Evolutionary conservation across 495 filamentous ascomycete species (phyloP).

Genomic region (Tuber magnatum): DNA sequence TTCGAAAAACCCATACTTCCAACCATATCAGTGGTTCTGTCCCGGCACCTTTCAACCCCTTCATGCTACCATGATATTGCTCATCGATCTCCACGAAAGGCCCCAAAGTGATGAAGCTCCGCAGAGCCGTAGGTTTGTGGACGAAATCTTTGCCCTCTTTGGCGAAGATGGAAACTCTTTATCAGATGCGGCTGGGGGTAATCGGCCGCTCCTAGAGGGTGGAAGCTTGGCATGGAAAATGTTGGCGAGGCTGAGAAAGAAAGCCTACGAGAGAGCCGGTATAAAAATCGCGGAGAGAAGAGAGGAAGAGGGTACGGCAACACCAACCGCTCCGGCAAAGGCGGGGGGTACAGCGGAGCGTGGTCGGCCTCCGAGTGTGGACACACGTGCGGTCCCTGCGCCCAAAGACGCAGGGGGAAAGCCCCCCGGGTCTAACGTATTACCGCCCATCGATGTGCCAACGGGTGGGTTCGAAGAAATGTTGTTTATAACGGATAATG

Average conservation of each 20-base stretch:
- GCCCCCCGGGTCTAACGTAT: not conserved
- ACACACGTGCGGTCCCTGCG: not conserved
- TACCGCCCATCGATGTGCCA: not conserved
- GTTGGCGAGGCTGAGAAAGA: constrained; percentile 50
- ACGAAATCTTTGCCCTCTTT: constrained; percentile 50
- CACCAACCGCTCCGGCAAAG: not conserved
- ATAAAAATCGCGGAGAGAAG: constrained; percentile 4
- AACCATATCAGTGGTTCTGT: constrained; percentile 56
- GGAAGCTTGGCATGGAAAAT: constrained; percentile 53
- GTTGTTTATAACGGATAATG: not conserved
- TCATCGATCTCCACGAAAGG: constrained; percentile 52
- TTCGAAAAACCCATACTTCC: constrained; percentile 50
- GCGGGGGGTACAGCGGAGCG: not conserved
- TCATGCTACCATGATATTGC: constrained; percentile 54
- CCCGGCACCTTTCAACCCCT: constrained; percentile 54
- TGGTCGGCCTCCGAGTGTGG: not conserved
- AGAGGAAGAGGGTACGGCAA: not conserved
- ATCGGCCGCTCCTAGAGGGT: constrained; percentile 49
- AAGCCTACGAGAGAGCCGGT: constrained; percentile 38
- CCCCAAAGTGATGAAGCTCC: constrained; percentile 49
- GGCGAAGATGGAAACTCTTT: constrained; percentile 48
- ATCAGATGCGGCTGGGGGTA: constrained; percentile 49
- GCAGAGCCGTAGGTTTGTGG: constrained; percentile 48
- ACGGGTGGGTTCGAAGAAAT: not conserved
- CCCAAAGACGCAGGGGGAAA: not conserved